These are phyloP conservation scores for Saccharum spontaneum DNA, from an alignment of 176 grass and related monocot genomes.

Conservation along the genomic window DNA sequence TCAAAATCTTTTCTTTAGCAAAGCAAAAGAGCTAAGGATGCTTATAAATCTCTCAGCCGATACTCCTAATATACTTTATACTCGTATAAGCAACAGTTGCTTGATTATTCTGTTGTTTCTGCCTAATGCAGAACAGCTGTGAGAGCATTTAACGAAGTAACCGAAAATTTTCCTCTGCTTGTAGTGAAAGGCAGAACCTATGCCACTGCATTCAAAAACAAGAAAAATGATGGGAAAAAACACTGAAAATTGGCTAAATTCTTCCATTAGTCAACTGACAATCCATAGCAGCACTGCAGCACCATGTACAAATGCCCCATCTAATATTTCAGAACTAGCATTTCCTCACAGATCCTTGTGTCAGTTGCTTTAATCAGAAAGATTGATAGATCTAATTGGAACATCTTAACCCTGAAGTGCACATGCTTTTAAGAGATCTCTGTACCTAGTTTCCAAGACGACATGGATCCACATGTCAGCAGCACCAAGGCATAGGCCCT, in stretches of 20 bases:
- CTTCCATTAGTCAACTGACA: background rate
- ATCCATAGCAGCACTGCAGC: background rate
- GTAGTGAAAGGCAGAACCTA: background rate
- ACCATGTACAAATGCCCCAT: background rate
- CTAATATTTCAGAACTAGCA: background rate
- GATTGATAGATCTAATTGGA: background rate
- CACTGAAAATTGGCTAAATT: background rate
- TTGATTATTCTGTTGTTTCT: background rate
- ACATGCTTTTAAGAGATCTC: slow-evolving; percentile 31
- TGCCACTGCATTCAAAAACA: background rate
- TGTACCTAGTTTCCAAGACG: slow-evolving; percentile 6
- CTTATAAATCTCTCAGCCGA: background rate
- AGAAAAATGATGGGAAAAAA: background rate
- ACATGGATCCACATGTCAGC: slow-evolving; percentile 46
- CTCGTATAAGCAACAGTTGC: background rate
- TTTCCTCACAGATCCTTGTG: background rate
- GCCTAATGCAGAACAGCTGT: background rate
- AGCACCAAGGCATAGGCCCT: slow-evolving; percentile 17
- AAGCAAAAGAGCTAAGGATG: background rate
- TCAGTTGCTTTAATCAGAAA: background rate
- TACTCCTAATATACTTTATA: background rate
- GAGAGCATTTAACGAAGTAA: background rate
- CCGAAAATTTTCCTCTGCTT: background rate
- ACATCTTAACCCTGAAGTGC: slow-evolving; percentile 7
- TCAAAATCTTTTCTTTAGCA: background rate